Evolutionary conservation across 2,329 filamentous ascomycete species (phyloP).

Genomic region (Aureobasidium pullulans): DNA sequence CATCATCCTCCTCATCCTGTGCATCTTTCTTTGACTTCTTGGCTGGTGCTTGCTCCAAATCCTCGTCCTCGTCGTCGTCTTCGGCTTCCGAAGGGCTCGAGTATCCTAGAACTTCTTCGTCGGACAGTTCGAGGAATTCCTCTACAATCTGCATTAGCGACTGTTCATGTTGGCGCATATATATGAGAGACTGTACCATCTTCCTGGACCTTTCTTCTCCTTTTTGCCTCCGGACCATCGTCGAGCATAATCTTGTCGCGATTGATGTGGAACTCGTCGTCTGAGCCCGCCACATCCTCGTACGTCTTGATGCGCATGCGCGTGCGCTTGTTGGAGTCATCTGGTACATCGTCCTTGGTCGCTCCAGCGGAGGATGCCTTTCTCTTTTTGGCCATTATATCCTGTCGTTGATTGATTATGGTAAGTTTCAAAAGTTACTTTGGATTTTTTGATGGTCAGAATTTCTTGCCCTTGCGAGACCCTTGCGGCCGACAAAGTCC

Average conservation of each 20-base stretch:
- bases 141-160: conserved; percentile 36
- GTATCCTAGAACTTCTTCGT: conserved; percentile 56
- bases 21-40: conserved; percentile 18
- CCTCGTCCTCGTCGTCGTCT: conserved; percentile 42
- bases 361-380: conserved; percentile 14
- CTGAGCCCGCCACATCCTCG: conserved; percentile 84
- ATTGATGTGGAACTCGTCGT: conserved; percentile 86
- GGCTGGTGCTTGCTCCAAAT: conserved; percentile 25
- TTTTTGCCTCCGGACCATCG: conserved; percentile 71
- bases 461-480: background rate
- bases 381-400: conserved; percentile 20
- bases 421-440: background rate
- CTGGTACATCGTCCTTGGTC: background rate
- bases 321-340: conserved; percentile 30
- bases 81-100: conserved; percentile 34
- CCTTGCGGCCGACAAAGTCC: background rate
- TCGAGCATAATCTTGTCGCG: conserved; percentile 82
- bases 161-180: background rate
- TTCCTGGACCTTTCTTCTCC: conserved; percentile 61
- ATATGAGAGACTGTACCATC: background rate
- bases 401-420: background rate
- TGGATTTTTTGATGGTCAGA: conserved; percentile 4
- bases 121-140: conserved; percentile 49
- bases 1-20: conserved; percentile 43
- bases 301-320: conserved; percentile 55